Evolutionary conservation across 805 yeast genomes (phyloP).

Genomic region (Nakazawaea holstii): DNA sequence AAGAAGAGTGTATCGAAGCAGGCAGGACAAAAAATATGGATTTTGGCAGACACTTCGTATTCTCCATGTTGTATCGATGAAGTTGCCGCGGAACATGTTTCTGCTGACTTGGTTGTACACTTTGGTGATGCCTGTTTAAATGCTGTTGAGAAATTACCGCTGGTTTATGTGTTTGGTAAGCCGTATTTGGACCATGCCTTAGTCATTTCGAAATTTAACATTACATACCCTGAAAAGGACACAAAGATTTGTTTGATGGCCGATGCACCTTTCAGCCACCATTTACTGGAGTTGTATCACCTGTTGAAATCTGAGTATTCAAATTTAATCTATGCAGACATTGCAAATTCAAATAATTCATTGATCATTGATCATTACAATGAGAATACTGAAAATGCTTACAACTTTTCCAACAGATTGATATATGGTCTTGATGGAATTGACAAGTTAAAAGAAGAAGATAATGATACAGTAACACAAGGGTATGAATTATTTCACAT

Average conservation of each 20-base stretch:
- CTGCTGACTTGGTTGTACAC: slow-evolving; percentile 81
- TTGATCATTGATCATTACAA: slow-evolving; percentile 20
- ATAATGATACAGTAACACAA: slow-evolving; percentile 25
- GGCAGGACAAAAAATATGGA: slow-evolving; percentile 47
- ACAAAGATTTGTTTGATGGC: slow-evolving; percentile 62
- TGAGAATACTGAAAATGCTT: background rate
- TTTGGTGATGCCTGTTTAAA: slow-evolving; percentile 94
- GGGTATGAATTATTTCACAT: slow-evolving; percentile 65
- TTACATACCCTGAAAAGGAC: slow-evolving; percentile 32
- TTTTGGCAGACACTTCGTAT: slow-evolving; percentile 93
- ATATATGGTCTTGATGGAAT: slow-evolving; percentile 21
- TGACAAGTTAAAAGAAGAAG: slow-evolving; percentile 18
- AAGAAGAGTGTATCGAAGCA: slow-evolving; percentile 17
- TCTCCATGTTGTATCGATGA: slow-evolving; percentile 96
- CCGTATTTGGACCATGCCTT: slow-evolving; percentile 45
- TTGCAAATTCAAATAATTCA: slow-evolving; percentile 26
- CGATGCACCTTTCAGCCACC: slow-evolving; percentile 59
- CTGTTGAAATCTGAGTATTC: slow-evolving; percentile 26
- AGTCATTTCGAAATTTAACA: slow-evolving; percentile 34
- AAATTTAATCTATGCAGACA: slow-evolving; percentile 32
- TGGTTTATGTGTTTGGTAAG: slow-evolving; percentile 74
- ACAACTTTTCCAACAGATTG: slow-evolving; percentile 21
- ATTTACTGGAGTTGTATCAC: slow-evolving; percentile 34
- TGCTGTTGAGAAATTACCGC: slow-evolving; percentile 66
- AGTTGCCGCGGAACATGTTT: slow-evolving; percentile 91